Base-by-base conservation (phyloP, 2,329 filamentous ascomycete genomes). In the Knufia fluminis region DNA sequence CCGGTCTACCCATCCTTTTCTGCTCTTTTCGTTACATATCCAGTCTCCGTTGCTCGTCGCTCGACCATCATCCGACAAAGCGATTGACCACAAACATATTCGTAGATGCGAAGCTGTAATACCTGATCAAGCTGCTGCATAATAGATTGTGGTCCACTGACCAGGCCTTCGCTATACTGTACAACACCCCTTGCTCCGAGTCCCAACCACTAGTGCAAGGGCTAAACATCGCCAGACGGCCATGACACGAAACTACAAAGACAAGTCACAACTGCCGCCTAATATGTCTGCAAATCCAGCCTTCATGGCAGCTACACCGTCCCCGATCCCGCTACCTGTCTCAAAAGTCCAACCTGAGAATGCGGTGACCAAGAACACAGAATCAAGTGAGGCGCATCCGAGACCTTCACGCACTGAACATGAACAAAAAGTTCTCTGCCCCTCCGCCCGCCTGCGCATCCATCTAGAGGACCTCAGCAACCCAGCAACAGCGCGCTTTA, bases 401-500 rank as follows among this genome's bases (percentile, higher is more conserved):
- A 19, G 24, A 45, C 19, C 14, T 35, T 19, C 31, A 6, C 16
- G 4, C 3, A 12, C 7, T 22, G n/a, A 36, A 19, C n/a, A 20
- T 31, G 23, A 45, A 20, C 19, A 16, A 12, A 33, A 31, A 16
- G 24, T 35, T n/a, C 42, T 56, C 14, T 49, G 49, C n/a, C 55
- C 51, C 31, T 50, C 49, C 22, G 54, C 56, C 6, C 38, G 48
- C 4, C 51, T 60, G n/a, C 54, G 58, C 35, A 60, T 58, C 42
- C 60, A 59, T 53, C 49, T 58, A 42, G 56, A 66, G 36, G 73
- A 78, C 55, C 64, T 78, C 32, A 68, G 67, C 31, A 71, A 74
- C 66, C 66, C 76, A 1, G 86, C 84, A 49, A 69, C 83, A 3
- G 64, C 70, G 26, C 69, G 79, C 54, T 94, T 95, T 66, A 78